A percentile compares a stretch with the other conserved stretches of the same genome.
These are phyloP conservation scores for Vitellaria paradoxa DNA, from an alignment of 179 eudicot species.

Conservation along the genomic window DNA sequence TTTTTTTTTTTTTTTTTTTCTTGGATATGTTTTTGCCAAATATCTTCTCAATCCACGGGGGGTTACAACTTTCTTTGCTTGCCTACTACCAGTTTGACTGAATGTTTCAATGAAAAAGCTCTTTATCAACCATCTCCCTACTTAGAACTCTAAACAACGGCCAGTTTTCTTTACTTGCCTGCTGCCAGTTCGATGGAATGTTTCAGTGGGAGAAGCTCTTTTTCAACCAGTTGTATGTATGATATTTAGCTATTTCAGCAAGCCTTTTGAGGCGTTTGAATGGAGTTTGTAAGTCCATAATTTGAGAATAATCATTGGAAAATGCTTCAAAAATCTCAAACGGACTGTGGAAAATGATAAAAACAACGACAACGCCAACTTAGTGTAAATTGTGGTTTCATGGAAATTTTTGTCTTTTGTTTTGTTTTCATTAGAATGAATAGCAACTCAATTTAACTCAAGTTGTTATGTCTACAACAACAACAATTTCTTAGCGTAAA, in stretches of 20 bases:
- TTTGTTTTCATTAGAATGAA: too few relatives aligned
- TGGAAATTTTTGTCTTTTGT: too few relatives aligned
- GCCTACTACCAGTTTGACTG: neutral
- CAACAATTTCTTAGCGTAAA: neutral
- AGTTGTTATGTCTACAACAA: too few relatives aligned
- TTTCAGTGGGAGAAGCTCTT: neutral
- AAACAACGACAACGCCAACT: too few relatives aligned
- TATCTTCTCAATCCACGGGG: too few relatives aligned
- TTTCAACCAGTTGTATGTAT: neutral
- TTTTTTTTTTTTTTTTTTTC: too few relatives aligned
- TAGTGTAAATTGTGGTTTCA: neutral
- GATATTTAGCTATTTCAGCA: neutral
- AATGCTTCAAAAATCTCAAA: neutral
- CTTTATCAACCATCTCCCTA: neutral
- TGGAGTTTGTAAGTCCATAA: neutral
- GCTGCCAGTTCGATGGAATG: neutral
- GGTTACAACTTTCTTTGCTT: neutral
- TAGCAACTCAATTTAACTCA: too few relatives aligned
- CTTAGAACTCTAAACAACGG: neutral
- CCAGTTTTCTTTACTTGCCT: neutral
- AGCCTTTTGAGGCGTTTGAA: neutral
- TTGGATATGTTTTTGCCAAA: too few relatives aligned
- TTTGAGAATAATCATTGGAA: neutral
- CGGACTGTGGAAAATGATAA: neutral
- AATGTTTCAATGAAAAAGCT: neutral